These are phyloP conservation scores for Diaporthe ilicicola DNA, from an alignment of 2,329 filamentous ascomycete genomes.

Conservation along the genomic window DNA sequence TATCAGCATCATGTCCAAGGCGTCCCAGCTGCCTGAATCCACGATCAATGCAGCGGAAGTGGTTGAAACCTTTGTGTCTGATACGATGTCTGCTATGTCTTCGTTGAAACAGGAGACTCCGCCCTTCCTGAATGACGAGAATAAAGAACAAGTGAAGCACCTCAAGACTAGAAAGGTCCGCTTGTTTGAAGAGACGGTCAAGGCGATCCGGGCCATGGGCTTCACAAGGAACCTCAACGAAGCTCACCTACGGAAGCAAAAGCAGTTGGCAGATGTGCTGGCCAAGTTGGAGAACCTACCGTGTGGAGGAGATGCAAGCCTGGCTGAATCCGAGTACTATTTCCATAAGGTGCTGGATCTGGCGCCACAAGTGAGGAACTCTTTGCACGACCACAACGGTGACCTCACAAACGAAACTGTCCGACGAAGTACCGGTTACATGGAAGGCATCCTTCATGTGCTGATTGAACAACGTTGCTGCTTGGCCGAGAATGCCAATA, in stretches of 20 bases:
- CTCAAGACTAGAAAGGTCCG: constrained; percentile 91
- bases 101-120: constrained; percentile 88
- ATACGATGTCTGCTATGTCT: constrained; percentile 72
- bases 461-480: constrained; percentile 66
- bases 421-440: constrained; percentile 78
- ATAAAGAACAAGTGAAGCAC: constrained; percentile 84
- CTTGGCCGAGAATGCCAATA: constrained; percentile 51
- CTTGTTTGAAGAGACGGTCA: constrained; percentile 88
- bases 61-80: constrained; percentile 73
- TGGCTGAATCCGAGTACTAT: constrained; percentile 69
- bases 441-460: constrained; percentile 86
- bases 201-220: constrained; percentile 86
- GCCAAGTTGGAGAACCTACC: constrained; percentile 60
- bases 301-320: constrained; percentile 38
- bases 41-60: constrained; percentile 65
- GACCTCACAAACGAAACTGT: constrained; percentile 87
- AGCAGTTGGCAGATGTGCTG: constrained; percentile 74
- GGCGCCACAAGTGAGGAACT: constrained; percentile 71
- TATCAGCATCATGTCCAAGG: constrained; percentile 75
- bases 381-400: constrained; percentile 78
- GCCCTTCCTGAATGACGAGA: constrained; percentile 81
- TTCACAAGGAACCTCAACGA: constrained; percentile 83
- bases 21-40: constrained; percentile 61
- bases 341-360: constrained; percentile 83
- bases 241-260: constrained; percentile 76